phyloP scores from a whole-genome alignment of 2,329 filamentous ascomycete species.

The Fusarium pseudocircinatum region DNA sequence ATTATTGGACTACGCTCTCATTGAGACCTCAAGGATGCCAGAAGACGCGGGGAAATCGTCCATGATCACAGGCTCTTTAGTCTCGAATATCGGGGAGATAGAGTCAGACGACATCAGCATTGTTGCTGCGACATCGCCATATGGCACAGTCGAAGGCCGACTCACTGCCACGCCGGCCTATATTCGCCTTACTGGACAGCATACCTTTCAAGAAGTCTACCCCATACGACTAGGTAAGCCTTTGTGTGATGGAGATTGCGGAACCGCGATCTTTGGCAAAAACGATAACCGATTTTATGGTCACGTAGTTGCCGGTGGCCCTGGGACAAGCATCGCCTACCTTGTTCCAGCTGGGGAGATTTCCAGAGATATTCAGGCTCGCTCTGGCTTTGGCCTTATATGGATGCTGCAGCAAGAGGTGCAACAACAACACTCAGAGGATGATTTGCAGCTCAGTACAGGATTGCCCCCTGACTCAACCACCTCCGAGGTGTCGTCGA shows the following conservation, averaged over 20 bases:
- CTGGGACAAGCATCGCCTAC: accelerated
- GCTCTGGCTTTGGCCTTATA: accelerated
- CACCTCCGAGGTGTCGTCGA: accelerated
- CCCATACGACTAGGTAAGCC: accelerated
- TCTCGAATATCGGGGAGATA: not conserved
- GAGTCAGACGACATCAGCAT: accelerated
- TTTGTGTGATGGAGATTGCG: not conserved
- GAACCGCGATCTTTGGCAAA: accelerated
- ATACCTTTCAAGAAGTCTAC: accelerated
- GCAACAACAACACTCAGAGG: accelerated
- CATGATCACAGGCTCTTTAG: accelerated
- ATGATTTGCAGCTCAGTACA: accelerated
- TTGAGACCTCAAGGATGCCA: not conserved
- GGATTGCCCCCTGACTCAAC: accelerated
- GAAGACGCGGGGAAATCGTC: accelerated
- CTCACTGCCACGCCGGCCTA: not conserved
- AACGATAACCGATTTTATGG: accelerated
- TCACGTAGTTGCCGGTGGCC: not conserved
- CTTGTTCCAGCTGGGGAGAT: not conserved
- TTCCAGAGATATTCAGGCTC: accelerated
- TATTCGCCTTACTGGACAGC: accelerated
- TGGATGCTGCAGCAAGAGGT: not conserved
- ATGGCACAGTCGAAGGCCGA: accelerated
- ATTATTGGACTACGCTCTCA: not conserved
- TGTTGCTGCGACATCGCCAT: accelerated